Percentiles rank a stretch among this genome's conserved stretches.
These are phyloP conservation scores for Pythium sukuiense DNA, from an alignment of 352 stramenopile species.

Conservation along the genomic window DNA sequence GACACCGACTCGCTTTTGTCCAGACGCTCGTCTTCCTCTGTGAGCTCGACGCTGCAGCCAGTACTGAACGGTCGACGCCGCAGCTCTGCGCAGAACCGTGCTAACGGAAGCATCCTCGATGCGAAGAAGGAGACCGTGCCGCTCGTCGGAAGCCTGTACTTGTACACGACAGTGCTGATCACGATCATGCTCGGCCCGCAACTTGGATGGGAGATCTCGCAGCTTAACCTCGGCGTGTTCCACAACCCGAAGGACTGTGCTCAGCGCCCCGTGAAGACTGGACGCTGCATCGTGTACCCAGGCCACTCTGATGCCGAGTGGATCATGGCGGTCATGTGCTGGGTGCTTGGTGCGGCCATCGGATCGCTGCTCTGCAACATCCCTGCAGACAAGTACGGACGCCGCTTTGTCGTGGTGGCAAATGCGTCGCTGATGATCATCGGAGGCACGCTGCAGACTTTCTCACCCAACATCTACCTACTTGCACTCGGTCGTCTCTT, in stretches of 20 bases:
- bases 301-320: slow-evolving; percentile 39
- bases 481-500: slow-evolving; percentile 43
- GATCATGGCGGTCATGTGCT: slow-evolving; percentile 38
- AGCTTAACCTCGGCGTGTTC: slow-evolving; percentile 46
- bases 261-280: slow-evolving; percentile 24
- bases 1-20: slow-evolving; percentile 16
- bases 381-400: slow-evolving; percentile 37
- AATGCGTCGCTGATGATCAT: slow-evolving; percentile 44
- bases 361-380: slow-evolving; percentile 35
- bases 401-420: slow-evolving; percentile 31
- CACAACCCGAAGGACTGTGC: slow-evolving; percentile 39
- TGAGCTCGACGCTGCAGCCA: slow-evolving; percentile 4
- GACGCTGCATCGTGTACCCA: slow-evolving; percentile 41
- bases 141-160: slow-evolving; percentile 27
- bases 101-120: not conserved
- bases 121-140: slow-evolving; percentile 18
- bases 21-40: slow-evolving; percentile 7
- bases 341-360: slow-evolving; percentile 39
- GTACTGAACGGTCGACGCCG: slow-evolving; percentile 6
- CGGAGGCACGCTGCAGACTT: slow-evolving; percentile 34
- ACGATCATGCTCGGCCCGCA: slow-evolving; percentile 39
- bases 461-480: slow-evolving; percentile 38
- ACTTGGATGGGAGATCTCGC: slow-evolving; percentile 43
- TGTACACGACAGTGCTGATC: slow-evolving; percentile 41
- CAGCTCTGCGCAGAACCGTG: slow-evolving; percentile 11